phyloP scores from a whole-genome alignment of 352 stramenopile genomes.

The Thraustotheca clavata region DNA sequence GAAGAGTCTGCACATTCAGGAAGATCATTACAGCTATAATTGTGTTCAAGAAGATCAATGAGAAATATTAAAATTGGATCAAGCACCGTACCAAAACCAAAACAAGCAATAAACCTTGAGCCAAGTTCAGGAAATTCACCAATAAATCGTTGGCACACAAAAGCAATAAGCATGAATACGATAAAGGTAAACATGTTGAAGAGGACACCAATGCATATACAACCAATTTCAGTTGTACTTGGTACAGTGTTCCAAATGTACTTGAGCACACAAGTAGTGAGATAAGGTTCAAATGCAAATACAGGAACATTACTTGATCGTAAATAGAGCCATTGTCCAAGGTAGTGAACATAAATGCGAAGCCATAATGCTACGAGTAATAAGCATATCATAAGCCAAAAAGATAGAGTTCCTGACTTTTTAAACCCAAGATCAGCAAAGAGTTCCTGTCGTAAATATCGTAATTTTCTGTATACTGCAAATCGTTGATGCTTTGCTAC shows the following conservation, averaged over 20 bases:
- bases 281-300: slow-evolving; percentile 62
- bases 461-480: slow-evolving; percentile 55
- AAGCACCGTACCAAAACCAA: slow-evolving; percentile 62
- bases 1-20: slow-evolving; percentile 35
- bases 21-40: slow-evolving; percentile 60
- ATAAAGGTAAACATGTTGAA: slow-evolving; percentile 46
- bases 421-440: slow-evolving; percentile 52
- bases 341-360: slow-evolving; percentile 83
- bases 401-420: slow-evolving; percentile 56
- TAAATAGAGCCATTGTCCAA: slow-evolving; percentile 82
- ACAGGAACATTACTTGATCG: slow-evolving; percentile 53
- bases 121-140: slow-evolving; percentile 61
- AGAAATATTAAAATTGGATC: slow-evolving; percentile 76
- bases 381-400: slow-evolving; percentile 59
- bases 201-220: slow-evolving; percentile 50
- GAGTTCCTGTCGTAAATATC: slow-evolving; percentile 64
- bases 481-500: slow-evolving; percentile 41
- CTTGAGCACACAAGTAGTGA: slow-evolving; percentile 70
- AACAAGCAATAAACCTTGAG: slow-evolving; percentile 70
- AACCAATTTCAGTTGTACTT: slow-evolving; percentile 51
- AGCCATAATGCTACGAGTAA: slow-evolving; percentile 73
- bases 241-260: slow-evolving; percentile 68
- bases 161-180: slow-evolving; percentile 34
- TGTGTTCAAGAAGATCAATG: slow-evolving; percentile 63
- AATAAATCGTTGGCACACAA: slow-evolving; percentile 34